Evolutionary conservation across 164 flowering plant species (phyloP), one percentile per base, ranked within the genome.

Genomic region (Piper longum): DNA sequence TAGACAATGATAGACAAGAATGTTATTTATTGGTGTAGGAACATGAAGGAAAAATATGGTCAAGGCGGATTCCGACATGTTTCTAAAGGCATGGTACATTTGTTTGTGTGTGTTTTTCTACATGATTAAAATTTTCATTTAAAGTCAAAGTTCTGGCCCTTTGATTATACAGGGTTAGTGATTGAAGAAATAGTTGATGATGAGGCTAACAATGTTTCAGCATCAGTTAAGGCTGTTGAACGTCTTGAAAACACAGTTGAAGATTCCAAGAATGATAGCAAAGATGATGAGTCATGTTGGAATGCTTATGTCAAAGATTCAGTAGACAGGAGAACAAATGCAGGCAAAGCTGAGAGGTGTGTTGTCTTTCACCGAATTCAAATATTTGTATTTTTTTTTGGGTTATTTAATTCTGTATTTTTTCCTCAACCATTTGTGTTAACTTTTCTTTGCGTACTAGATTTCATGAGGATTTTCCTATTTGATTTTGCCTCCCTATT

Each of bases 161-260:
- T 43, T 26, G 40, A 57, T 59, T 72, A 52, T 36, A 62, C 70
- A 87, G 98, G 86, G 42, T 59, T 85, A 74, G 81, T 84, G 42
- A 83, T 90, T 81, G 99, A 93, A 81, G 98, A 93, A 78, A 86
- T 86, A 74, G 80, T 68, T 70, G 96, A 87, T 70, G 90, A 88
- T 69, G 84, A 63, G 41, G 70, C 59, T 40, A 66, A 67, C 61
- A 65, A 52, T 57, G 70, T 79, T n/a, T 42, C 73, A 44, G 67
- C 80, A 13, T 13, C 71, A 4, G 61, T 42, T n/a, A 40, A 7
- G 3, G 12, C 62, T 60, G 51, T 12, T 16, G 42, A 18, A 60
- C 62, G 42, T 16, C 71, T 78, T 60, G 69, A 43, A 61, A 82
- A 77, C 71, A 64, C 43, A 44, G 60, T 60, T 56, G 70, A 70